Percentiles rank a stretch among this genome's conserved stretches.
These are phyloP conservation scores for Capsicum chinense DNA, from an alignment of 257 asterid species.

Conservation along the genomic window DNA sequence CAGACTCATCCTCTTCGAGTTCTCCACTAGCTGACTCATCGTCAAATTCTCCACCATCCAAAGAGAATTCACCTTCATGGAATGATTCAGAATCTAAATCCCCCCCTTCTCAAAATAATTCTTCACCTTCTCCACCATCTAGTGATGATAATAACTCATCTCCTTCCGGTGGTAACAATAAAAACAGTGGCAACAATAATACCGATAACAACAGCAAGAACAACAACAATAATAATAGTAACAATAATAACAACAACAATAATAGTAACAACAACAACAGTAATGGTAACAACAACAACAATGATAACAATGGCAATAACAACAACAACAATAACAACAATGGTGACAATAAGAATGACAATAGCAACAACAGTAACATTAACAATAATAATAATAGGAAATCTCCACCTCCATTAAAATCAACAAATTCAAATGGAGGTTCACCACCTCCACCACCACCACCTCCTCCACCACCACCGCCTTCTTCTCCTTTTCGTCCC, in stretches of 20 bases:
- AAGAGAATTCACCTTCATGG: conserved; percentile 21
- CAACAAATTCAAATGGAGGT: conserved; percentile 11
- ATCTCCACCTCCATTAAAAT: conserved; percentile 16
- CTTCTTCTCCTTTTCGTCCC: conserved; percentile 22
- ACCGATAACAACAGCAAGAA: background rate
- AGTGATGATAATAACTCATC: background rate
- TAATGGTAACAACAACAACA: background rate
- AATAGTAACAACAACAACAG: background rate
- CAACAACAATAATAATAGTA: background rate
- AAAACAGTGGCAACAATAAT: background rate
- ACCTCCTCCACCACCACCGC: conserved; percentile 35
- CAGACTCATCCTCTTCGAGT: conserved; percentile 16
- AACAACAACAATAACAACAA: background rate
- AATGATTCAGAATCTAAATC: conserved; percentile 10
- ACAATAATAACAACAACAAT: background rate
- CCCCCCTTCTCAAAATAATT: conserved; percentile 10
- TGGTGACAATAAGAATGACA: background rate
- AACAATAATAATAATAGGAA: background rate
- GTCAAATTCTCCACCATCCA: conserved; percentile 24
- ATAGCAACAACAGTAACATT: background rate
- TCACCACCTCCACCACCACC: conserved; percentile 33
- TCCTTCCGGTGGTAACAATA: background rate
- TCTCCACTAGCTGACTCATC: conserved; percentile 18
- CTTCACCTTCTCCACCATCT: background rate
- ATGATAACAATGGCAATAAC: too few relatives aligned